Evolutionary conservation across 768 basidiomycete genomes (phyloP).

Genomic region (Leccinum incarnatum): DNA sequence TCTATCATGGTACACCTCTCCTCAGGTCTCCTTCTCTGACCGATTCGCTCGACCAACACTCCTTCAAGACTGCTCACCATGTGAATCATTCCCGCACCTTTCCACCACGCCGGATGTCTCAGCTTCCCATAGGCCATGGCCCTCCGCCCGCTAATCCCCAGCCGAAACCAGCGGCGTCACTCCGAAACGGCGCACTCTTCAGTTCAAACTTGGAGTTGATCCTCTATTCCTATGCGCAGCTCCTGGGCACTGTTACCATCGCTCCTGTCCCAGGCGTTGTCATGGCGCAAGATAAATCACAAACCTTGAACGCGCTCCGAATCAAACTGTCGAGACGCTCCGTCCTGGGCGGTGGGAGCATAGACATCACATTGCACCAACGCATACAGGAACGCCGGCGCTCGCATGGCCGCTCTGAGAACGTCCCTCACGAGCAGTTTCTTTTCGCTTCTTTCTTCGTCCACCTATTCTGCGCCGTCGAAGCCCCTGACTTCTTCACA

Average conservation of each 20-base stretch:
- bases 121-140: slow-evolving; percentile 49
- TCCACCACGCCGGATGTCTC: slow-evolving; percentile 34
- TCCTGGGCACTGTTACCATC: slow-evolving; percentile 65
- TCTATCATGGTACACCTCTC: slow-evolving; percentile 37
- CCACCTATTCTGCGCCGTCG: slow-evolving; percentile 28
- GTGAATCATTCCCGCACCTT: slow-evolving; percentile 31
- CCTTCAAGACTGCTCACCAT: slow-evolving; percentile 31
- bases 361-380: slow-evolving; percentile 60
- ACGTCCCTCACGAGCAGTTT: slow-evolving; percentile 53
- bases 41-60: slow-evolving; percentile 24
- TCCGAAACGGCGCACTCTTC: slow-evolving; percentile 45
- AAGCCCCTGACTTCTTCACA: slow-evolving; percentile 24
- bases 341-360: slow-evolving; percentile 63
- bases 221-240: slow-evolving; percentile 82
- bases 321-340: slow-evolving; percentile 45
- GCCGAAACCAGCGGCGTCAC: slow-evolving; percentile 16
- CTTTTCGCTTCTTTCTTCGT: slow-evolving; percentile 46
- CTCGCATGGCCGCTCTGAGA: slow-evolving; percentile 44
- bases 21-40: slow-evolving; percentile 26
- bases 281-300: slow-evolving; percentile 45
- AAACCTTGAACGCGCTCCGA: slow-evolving; percentile 47
- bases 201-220: slow-evolving; percentile 61
- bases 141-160: slow-evolving; percentile 25
- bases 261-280: slow-evolving; percentile 43
- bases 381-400: slow-evolving; percentile 8